Evolutionary conservation across 2,329 filamentous ascomycete genomes (phyloP).

Genomic region (Verticillium longisporum): DNA sequence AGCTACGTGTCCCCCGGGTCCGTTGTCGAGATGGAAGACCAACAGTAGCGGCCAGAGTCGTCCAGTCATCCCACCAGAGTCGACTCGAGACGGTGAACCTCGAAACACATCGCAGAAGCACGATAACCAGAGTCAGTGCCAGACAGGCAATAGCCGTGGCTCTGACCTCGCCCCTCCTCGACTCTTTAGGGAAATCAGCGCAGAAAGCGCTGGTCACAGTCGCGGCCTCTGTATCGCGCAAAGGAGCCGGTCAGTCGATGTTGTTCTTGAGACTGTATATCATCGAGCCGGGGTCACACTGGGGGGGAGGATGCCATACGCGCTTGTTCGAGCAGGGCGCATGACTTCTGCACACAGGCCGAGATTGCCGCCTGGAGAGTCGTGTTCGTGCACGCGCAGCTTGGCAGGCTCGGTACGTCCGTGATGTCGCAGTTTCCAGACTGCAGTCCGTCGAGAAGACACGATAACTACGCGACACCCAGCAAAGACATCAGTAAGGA

Average conservation of each 20-base stretch:
- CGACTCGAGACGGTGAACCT: neutral
- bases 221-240: neutral
- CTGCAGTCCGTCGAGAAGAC: conserved; percentile 4
- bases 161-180: neutral
- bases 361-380: conserved; percentile 5
- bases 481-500: neutral
- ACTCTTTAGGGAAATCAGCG: conserved; percentile 1
- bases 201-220: conserved; percentile 2
- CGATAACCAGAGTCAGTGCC: neutral
- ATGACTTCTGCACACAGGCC: conserved; percentile 7
- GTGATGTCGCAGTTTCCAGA: conserved; percentile 3
- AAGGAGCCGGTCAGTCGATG: neutral
- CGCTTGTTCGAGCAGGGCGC: conserved; percentile 4
- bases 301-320: neutral
- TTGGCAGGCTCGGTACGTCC: conserved; percentile 1
- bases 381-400: conserved; percentile 7
- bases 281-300: neutral
- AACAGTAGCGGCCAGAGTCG: conserved; percentile 5
- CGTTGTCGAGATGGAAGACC: neutral
- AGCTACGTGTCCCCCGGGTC: accelerated
- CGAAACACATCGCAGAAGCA: conserved; percentile 4
- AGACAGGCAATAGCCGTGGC: conserved; percentile 3
- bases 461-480: conserved; percentile 1
- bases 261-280: neutral
- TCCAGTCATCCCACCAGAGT: conserved; percentile 11